A percentile compares a stretch with the other conserved stretches of the same genome.
phyloP scores from a whole-genome alignment of 495 filamentous ascomycete species.

The Daldinia concentrica region DNA sequence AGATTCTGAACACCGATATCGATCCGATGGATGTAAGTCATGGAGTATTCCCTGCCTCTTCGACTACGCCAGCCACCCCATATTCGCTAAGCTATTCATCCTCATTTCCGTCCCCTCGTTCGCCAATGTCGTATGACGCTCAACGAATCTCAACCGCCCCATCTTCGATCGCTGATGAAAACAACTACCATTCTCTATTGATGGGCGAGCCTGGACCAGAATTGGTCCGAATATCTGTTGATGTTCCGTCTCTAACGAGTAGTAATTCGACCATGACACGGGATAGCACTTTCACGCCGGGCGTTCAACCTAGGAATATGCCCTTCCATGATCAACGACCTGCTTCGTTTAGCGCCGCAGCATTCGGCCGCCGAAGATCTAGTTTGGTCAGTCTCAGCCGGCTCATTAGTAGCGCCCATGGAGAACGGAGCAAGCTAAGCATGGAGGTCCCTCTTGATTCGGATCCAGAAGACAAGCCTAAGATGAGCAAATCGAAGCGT shows the following conservation, averaged over 20 bases:
- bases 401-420: conserved; percentile 78
- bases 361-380: conserved; percentile 77
- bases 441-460: conserved; percentile 69
- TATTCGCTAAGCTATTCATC: conserved; percentile 62
- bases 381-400: conserved; percentile 88
- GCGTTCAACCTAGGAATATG: conserved; percentile 46
- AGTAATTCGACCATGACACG: conserved; percentile 87
- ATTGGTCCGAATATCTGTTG: conserved; percentile 73
- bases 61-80: conserved; percentile 62
- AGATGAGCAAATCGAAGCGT: conserved; percentile 74
- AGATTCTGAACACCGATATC: conserved; percentile 64
- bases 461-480: conserved; percentile 68
- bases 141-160: conserved; percentile 75
- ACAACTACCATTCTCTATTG: conserved; percentile 66
- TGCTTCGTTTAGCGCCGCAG: conserved; percentile 72
- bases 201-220: conserved; percentile 71
- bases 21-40: conserved; percentile 60
- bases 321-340: conserved; percentile 68
- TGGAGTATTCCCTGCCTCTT: conserved; percentile 53
- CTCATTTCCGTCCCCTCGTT: conserved; percentile 66
- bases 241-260: conserved; percentile 87
- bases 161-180: conserved; percentile 75
- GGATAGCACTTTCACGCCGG: conserved; percentile 58
- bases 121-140: conserved; percentile 71
- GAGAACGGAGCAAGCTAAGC: conserved; percentile 81